Evolutionary conservation across 2,329 filamentous ascomycete species (phyloP).

Genomic region (Pyrenophora seminiperda): DNA sequence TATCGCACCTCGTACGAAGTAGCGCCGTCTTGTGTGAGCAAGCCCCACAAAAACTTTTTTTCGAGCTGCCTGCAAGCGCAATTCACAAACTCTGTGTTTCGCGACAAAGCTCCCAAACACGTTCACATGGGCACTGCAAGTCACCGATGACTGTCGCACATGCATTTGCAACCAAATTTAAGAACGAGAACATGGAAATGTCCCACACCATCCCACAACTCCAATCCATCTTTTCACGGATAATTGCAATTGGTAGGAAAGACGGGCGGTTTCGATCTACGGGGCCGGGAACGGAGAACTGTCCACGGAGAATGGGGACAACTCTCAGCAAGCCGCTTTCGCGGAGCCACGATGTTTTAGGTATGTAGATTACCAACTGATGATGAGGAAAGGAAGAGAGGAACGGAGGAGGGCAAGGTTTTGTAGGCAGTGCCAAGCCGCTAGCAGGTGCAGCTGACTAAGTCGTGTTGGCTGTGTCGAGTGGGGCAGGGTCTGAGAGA

Average conservation of each 20-base stretch:
- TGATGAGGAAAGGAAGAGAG: conserved; percentile 38
- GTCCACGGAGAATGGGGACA: conserved; percentile 44
- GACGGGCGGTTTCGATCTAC: conserved; percentile 47
- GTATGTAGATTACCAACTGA: conserved; percentile 45
- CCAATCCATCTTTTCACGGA: conserved; percentile 51
- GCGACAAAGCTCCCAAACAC: too few relatives aligned
- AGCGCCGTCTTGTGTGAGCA: background rate
- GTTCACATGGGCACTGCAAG: too few relatives aligned
- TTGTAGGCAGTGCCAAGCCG: conserved; percentile 21
- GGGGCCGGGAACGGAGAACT: conserved; percentile 53
- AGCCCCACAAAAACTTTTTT: background rate
- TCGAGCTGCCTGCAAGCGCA: background rate
- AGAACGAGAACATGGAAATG: conserved; percentile 23
- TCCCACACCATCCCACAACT: conserved; percentile 53
- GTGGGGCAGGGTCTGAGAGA: background rate
- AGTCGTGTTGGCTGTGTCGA: background rate
- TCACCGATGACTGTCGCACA: too few relatives aligned
- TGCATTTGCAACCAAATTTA: conserved; percentile 1
- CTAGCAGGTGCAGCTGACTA: background rate
- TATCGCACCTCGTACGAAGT: background rate
- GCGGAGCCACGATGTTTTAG: conserved; percentile 49
- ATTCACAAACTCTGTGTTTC: background rate
- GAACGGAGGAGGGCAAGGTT: conserved; percentile 27
- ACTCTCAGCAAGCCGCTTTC: conserved; percentile 51
- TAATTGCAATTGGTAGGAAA: conserved; percentile 47